Conservation (phyloP, 78 protist species). For the Reticulomyxa filosa region DNA sequence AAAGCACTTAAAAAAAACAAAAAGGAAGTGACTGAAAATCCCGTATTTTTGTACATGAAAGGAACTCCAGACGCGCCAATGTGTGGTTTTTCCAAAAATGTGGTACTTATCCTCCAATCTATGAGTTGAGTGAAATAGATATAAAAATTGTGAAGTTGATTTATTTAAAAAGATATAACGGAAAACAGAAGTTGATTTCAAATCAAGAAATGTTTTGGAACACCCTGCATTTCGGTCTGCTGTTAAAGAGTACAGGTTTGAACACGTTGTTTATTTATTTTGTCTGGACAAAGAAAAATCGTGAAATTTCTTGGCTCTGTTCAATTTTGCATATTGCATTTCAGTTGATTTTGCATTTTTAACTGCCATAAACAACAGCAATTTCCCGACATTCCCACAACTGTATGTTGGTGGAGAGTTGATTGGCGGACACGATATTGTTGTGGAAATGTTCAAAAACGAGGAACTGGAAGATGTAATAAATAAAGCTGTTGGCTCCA, state of each 20-base stretch:
- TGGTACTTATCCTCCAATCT: slow-evolving; percentile 31
- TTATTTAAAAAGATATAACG: too few relatives aligned
- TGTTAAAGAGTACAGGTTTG: slow-evolving; percentile 42
- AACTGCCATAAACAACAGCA: too few relatives aligned
- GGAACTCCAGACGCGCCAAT: slow-evolving; percentile 57
- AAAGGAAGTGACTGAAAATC: slow-evolving; percentile 2
- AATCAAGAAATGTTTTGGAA: slow-evolving; percentile 22
- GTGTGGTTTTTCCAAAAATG: slow-evolving; percentile 61
- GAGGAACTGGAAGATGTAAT: slow-evolving; percentile 43
- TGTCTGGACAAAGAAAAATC: too few relatives aligned
- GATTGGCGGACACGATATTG: slow-evolving; percentile 78
- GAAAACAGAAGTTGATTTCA: slow-evolving; percentile 6
- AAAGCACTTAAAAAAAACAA: too few relatives aligned
- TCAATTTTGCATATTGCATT: too few relatives aligned
- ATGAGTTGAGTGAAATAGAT: too few relatives aligned
- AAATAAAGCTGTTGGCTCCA: too few relatives aligned
- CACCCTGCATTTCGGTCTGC: slow-evolving; percentile 38
- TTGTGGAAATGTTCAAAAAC: slow-evolving; percentile 28
- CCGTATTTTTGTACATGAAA: slow-evolving; percentile 56
- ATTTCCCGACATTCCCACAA: slow-evolving; percentile 89
- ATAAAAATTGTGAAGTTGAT: too few relatives aligned
- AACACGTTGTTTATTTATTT: too few relatives aligned
- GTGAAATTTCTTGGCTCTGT: too few relatives aligned
- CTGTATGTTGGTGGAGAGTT: slow-evolving; percentile 66
- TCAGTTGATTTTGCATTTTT: too few relatives aligned